phyloP scores from a whole-genome alignment of 495 filamentous ascomycete species.

The Daldinia caldariorum region DNA sequence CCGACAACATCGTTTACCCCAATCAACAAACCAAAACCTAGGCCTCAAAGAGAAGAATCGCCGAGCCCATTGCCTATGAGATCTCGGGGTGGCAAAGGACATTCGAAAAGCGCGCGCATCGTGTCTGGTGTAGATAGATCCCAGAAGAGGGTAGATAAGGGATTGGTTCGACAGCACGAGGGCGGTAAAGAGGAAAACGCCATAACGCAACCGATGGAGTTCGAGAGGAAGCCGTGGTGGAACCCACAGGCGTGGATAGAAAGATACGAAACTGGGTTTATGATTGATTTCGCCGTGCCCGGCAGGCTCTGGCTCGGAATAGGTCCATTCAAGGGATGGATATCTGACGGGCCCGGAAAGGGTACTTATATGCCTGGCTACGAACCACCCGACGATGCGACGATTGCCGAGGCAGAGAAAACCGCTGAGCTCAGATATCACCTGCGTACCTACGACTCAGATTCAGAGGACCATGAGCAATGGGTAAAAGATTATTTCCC shows the following conservation, averaged over 20 bases:
- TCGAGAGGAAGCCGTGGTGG: slow-evolving; percentile 20
- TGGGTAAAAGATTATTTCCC: background rate
- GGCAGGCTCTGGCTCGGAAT: slow-evolving; percentile 17
- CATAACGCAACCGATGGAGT: background rate
- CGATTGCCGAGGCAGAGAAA: slow-evolving; percentile 25
- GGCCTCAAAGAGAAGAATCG: background rate
- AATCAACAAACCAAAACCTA: slow-evolving; percentile 5
- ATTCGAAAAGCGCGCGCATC: slow-evolving; percentile 10
- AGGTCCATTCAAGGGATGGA: slow-evolving; percentile 31
- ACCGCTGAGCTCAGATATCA: slow-evolving; percentile 9
- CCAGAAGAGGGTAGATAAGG: background rate
- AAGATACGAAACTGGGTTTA: slow-evolving; percentile 24
- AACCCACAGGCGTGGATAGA: slow-evolving; percentile 28
- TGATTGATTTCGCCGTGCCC: background rate
- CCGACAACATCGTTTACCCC: slow-evolving; percentile 10
- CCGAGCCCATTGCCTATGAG: background rate
- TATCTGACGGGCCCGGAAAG: slow-evolving; percentile 17
- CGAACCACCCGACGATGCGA: slow-evolving; percentile 17
- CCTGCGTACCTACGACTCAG: background rate
- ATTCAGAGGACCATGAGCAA: background rate
- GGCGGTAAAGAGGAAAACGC: background rate
- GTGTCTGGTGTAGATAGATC: slow-evolving; percentile 1
- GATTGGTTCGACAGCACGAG: background rate
- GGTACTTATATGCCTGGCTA: slow-evolving; percentile 24
- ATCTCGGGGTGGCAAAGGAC: background rate